A percentile compares a stretch with the other conserved stretches of the same genome.
phyloP scores from a whole-genome alignment of 2,329 filamentous ascomycete species.

The Penicillium crustosum region DNA sequence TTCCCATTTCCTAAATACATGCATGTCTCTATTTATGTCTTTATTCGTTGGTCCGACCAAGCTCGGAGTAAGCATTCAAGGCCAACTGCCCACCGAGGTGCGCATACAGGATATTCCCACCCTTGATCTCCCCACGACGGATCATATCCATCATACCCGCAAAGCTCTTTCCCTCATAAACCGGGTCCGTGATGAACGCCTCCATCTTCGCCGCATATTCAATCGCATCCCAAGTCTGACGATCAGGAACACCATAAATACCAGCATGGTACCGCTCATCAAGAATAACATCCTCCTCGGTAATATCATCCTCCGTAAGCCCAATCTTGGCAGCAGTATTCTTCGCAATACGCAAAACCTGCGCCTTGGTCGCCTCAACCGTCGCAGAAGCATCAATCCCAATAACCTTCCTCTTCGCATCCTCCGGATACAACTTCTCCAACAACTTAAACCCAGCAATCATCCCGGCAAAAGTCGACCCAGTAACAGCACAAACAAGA shows the following conservation, averaged over 20 bases:
- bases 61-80: slow-evolving; percentile 63
- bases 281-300: slow-evolving; percentile 61
- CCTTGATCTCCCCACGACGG: slow-evolving; percentile 59
- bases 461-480: slow-evolving; percentile 70
- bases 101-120: slow-evolving; percentile 69
- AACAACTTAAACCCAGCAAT: slow-evolving; percentile 69
- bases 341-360: slow-evolving; percentile 66
- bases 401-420: slow-evolving; percentile 56
- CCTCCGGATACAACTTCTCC: slow-evolving; percentile 47
- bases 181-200: slow-evolving; percentile 72
- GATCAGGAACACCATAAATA: slow-evolving; percentile 66
- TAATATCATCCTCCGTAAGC: slow-evolving; percentile 59
- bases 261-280: slow-evolving; percentile 67
- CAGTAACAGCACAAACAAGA: slow-evolving; percentile 69
- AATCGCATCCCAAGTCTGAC: slow-evolving; percentile 66
- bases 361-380: slow-evolving; percentile 60
- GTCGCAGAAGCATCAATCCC: slow-evolving; percentile 66
- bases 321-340: slow-evolving; percentile 65
- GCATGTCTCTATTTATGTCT: neutral
- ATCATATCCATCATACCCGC: slow-evolving; percentile 71
- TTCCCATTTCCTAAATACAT: neutral
- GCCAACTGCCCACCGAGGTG: slow-evolving; percentile 71
- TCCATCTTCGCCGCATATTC: slow-evolving; percentile 67
- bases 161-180: slow-evolving; percentile 74
- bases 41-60: slow-evolving; percentile 29